Base-by-base conservation (phyloP, 2,329 filamentous ascomycete genomes). In the Nothomitra cinnamomea region DNA sequence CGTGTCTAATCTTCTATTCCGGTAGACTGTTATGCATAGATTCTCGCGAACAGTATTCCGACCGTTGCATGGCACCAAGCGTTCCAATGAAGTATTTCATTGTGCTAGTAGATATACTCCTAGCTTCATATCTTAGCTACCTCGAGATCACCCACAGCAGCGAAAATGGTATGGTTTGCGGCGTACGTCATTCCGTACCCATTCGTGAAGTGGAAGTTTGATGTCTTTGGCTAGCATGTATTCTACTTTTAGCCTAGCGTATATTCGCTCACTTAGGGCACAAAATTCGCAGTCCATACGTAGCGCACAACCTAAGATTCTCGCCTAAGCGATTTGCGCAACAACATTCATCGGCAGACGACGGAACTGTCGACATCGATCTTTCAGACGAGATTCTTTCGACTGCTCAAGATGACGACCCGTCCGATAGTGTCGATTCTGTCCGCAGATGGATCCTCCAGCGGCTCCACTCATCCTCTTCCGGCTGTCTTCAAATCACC, bases 361-460 rank as follows among this genome's bases (percentile, higher is more conserved):
- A 24, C 19, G 24, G 22, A 19, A 17, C 2, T 48, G 45, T 35
- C 45, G 24, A 49, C 45, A 49, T 28, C 25, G 6, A 13, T 10
- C 13, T 49, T 17, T 35, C 24, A 17, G 15, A 17, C 32, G 3
- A 6, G 5, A 24, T 2, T 15, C 17, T 13, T 24, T 24, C 24
- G 3, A 35, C n/a, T 10, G 15, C 24, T 49, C 61, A 79, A 73
- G 79, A 94, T 94, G 87, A 86, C 89, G 78, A 89, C 85, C 72
- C 82, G 92, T 78, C 92, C 92, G 74, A 95, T 89, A 71, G 92
- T 98, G 73, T 87, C 88, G 72, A 89, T 98, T 78, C 82, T 94
- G 78, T 83, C 85, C 75, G 88, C 87, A 75, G 89, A 95, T 83
- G 92, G 92, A 78, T 79, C 84, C 78, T 78, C 87, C 76, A 85